A percentile compares a stretch with the other conserved stretches of the same genome.
These are phyloP conservation scores for Magnaporthiopsis poae DNA, from an alignment of 2,329 filamentous ascomycete species.

Conservation along the genomic window DNA sequence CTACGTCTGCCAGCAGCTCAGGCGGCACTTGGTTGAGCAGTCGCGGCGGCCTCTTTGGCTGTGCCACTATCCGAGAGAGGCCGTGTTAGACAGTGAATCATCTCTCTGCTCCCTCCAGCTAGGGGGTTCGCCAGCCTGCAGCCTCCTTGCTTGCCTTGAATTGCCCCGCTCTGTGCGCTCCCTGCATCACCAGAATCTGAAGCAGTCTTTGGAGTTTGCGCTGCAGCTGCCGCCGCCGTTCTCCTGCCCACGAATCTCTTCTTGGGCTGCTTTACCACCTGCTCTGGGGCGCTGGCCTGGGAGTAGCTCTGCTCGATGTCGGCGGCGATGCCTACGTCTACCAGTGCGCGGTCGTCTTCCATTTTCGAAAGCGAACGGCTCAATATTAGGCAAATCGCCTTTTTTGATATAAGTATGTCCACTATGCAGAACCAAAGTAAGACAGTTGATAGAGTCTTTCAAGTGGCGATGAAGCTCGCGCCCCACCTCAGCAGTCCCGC, in stretches of 20 bases:
- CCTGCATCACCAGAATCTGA: slow-evolving; percentile 27
- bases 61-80: slow-evolving; percentile 44
- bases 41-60: slow-evolving; percentile 62
- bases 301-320: slow-evolving; percentile 42
- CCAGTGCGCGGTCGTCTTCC: slow-evolving; percentile 65
- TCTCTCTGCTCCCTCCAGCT: background rate
- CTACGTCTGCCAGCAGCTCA: slow-evolving; percentile 74
- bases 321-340: slow-evolving; percentile 60
- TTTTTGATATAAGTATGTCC: background rate
- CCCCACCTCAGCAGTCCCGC: background rate
- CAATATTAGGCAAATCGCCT: too few species aligned
- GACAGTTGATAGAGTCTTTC: slow-evolving; percentile 6
- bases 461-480: background rate
- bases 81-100: slow-evolving; percentile 5
- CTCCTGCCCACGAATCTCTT: slow-evolving; percentile 83
- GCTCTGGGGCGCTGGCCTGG: background rate
- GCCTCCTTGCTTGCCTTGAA: slow-evolving; percentile 43
- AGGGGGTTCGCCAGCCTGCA: background rate
- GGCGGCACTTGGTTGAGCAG: slow-evolving; percentile 85
- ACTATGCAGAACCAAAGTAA: background rate
- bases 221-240: slow-evolving; percentile 52
- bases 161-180: slow-evolving; percentile 51
- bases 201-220: slow-evolving; percentile 15
- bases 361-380: slow-evolving; percentile 31
- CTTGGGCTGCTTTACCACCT: slow-evolving; percentile 59